Evolutionary conservation across 2,329 filamentous ascomycete species (phyloP), one percentile per base, ranked within the genome.

Genomic region (Samsoniella hepiali): DNA sequence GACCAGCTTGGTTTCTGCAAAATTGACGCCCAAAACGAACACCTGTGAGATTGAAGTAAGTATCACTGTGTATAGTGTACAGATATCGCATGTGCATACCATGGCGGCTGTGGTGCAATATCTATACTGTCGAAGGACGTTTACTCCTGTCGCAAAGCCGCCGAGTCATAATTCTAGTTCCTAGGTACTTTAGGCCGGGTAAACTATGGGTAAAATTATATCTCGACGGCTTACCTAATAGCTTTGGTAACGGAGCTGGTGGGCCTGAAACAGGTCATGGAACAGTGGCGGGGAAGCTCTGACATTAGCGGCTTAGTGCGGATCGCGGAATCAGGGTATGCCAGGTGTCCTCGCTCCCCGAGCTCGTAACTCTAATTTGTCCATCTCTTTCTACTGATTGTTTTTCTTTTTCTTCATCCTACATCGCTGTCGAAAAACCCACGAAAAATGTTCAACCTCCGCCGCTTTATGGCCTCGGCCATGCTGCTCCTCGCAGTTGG

Each of bases 1-100:
- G 75, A 98, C 89, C 73, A 97, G 85, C 77, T 89, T 88, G 72
- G 82, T 79, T 79, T 97, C 93, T 70, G 86, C 81, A 81, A 98
- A 97, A 81, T 90, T 93, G 81, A 91, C 82, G 71, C 91, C 91
- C 73, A 94, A 83, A 72, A 98, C 88, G 81, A 95, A 91, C 72
- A 93, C 90, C 91, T 92, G 27, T 42, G 17, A 3, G 49, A 2
- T 36, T 29, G 44, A 13, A 22, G 27, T 51, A 17, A 56, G 42
- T 27, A 45, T 32, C 7, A 11, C 11, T 38, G 15, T 8, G 2
- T 3, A 7, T 42, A 13, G 22, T 1, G n/a, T 27, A 8, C 9
- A 6, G 13, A 47, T 47, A 22, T 7, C 11, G 5, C 4, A 22
- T 5, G 11, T 54, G 11, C 57, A 17, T 64, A 68, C 67, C 67